These are phyloP conservation scores for Pseudonitzschia multiseries DNA, from an alignment of 108 stramenopile genomes.

Conservation along the genomic window DNA sequence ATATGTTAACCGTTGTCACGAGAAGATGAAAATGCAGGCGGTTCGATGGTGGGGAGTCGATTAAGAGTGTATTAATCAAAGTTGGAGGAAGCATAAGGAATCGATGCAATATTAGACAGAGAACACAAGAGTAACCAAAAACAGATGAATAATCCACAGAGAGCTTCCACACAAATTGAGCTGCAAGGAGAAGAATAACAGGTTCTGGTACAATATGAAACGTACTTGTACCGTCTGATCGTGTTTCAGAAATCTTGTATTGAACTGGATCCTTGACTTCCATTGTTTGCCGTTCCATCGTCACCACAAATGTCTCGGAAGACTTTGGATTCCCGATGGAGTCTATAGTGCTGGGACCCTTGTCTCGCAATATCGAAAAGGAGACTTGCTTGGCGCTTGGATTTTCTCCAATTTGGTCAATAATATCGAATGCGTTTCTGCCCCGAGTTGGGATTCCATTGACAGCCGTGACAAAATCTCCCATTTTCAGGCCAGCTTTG, in stretches of 20 bases:
- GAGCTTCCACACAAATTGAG: too few species aligned
- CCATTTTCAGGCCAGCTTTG: slow-evolving; percentile 61
- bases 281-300: slow-evolving; percentile 52
- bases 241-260: slow-evolving; percentile 64
- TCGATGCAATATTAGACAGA: too few species aligned
- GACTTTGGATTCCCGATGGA: slow-evolving; percentile 26
- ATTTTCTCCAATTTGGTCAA: slow-evolving; percentile 81
- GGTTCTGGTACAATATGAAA: background rate
- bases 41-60: too few species aligned
- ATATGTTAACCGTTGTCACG: too few species aligned
- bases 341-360: slow-evolving; percentile 13
- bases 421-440: slow-evolving; percentile 81
- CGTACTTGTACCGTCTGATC: slow-evolving; percentile 67
- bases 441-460: slow-evolving; percentile 75
- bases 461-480: slow-evolving; percentile 75
- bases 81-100: too few species aligned
- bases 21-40: too few species aligned
- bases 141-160: too few species aligned
- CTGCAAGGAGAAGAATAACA: too few species aligned
- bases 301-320: slow-evolving; percentile 40
- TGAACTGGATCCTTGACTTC: slow-evolving; percentile 69
- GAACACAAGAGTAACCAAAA: too few species aligned
- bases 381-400: slow-evolving; percentile 67
- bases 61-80: too few species aligned
- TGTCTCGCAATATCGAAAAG: slow-evolving; percentile 52